Percentiles rank a stretch among this genome's conserved stretches.
Evolutionary conservation across 192 early-diverging fungal species (phyloP).

Genomic region (Backusella sp.): DNA sequence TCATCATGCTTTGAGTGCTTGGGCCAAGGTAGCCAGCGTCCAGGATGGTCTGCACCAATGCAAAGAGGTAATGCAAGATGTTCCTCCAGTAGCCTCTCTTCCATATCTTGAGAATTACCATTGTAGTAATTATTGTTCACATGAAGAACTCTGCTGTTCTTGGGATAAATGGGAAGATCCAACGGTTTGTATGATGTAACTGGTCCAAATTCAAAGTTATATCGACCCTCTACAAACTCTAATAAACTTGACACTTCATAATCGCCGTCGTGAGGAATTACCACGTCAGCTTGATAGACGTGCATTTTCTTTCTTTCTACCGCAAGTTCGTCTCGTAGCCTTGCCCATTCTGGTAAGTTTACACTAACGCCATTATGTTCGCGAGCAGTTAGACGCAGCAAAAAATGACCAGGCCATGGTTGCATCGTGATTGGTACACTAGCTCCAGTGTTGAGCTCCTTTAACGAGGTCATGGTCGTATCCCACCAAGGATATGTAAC

Average conservation of each 20-base stretch:
- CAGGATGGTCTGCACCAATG: slow-evolving; percentile 27
- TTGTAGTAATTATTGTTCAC: background rate
- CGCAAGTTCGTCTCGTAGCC: background rate
- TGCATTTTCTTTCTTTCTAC: slow-evolving; percentile 35
- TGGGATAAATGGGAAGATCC: slow-evolving; percentile 22
- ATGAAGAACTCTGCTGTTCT: background rate
- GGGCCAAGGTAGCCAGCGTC: slow-evolving; percentile 41
- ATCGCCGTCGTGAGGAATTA: slow-evolving; percentile 38
- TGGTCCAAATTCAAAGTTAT: slow-evolving; percentile 46
- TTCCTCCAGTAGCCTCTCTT: slow-evolving; percentile 11
- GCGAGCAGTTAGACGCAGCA: background rate
- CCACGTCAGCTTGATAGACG: slow-evolving; percentile 49
- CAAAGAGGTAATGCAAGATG: slow-evolving; percentile 48
- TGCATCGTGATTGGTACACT: slow-evolving; percentile 14
- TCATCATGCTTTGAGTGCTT: background rate
- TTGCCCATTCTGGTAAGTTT: slow-evolving; percentile 16
- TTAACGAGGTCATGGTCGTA: slow-evolving; percentile 9
- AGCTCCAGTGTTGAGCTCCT: slow-evolving; percentile 8
- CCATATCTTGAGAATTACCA: background rate
- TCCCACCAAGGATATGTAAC: slow-evolving; percentile 27
- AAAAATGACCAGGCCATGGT: slow-evolving; percentile 23
- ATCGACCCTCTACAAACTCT: slow-evolving; percentile 44
- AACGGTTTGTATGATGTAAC: slow-evolving; percentile 36
- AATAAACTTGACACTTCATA: slow-evolving; percentile 34
- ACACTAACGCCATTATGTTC: background rate